Base-by-base conservation (phyloP, 805 yeast genomes). In the Ogataea pini region DNA sequence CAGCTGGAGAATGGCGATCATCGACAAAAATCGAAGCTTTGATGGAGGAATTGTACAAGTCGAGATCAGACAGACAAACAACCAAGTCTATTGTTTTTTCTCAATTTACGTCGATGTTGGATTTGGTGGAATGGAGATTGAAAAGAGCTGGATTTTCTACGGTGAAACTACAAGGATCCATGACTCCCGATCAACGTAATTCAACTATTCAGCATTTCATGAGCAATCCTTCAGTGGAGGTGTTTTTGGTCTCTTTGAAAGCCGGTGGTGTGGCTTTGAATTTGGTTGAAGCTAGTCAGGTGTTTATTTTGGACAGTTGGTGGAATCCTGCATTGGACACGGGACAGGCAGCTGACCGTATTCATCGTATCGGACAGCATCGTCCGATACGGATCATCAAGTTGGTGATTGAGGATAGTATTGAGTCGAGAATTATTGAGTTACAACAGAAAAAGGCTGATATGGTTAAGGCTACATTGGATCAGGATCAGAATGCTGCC, bases 221-320 rank as follows among this genome's bases (percentile, higher is more conserved):
- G 96, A 91, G 87, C 43, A 92, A 88, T 51, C 86, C 96, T 0
- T 79, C 79, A 37, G 97, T 92, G 33, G 99, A 94, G 66, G 96
- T 94, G 7, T 94, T 94, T 63, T 69, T 94, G 54, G 99, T 94
- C 7, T 89, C 97, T 29, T 76, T 94, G 59, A 94, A 94, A 63
- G 99, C 99, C 0, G 99, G 99, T 57, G 99, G 99, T 70, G 99
- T 94, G 36, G 99, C 99, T 0, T 75, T 94, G 56, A 94, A 94
- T 64, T 74, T 94, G 55, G 92, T 97, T 62, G 99, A 95, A 61
- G 98, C 99, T 0, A 90, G 95, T 2, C 98, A 92, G 61, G 98
- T 94, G 40, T 94, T 94, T 58, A 76, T 94, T 38, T 75, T 94
- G 74, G 99, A 94, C 61, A 98, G 98, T 29, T 94, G 99, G 99